Base-by-base conservation (phyloP, 768 basidiomycete genomes). In the Lactarius akahatsu region DNA sequence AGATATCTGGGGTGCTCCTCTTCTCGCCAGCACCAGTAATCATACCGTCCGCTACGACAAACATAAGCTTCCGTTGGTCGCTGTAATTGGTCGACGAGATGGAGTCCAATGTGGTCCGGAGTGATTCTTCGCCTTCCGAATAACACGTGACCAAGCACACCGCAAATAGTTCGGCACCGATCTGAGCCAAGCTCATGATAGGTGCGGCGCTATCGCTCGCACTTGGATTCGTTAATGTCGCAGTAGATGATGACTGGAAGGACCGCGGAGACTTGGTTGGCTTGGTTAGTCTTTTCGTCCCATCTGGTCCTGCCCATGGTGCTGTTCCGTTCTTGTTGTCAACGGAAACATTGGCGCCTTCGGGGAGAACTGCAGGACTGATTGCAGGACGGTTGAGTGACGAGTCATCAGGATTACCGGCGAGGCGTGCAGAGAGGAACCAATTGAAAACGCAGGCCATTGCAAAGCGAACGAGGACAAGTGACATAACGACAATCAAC, bases 361-460 rank as follows among this genome's bases (percentile, higher is more conserved):
- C 94, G 3, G 96, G 96, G 85, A 99, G 85, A 66, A 99, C 96
- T 1, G 93, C 92, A 20, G 96, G 96, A 72, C 91, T 94, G 75
- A 99, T 92, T 59, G 87, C 96, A 16, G 88, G 85, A 54, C 93
- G 83, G 69, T 89, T 87, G 41, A 98, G 81, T 60, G 92, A 83
- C 66, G 82, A 83, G 67, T 76, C 86, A 67, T 84, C 84, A 0
- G 92, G 92, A 30, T 92, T 86, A 13, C 87, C 86, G 20, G 94
- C 90, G 40, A 98, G 83, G 62, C 83, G 84, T 9, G 84, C 85
- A 11, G 95, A 96, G 58, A 98, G 79, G 80, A 93, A 96, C 97
- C 97, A 99, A 72, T 87, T 94, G 83, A 98, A 99, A 50, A 96
- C 76, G 76, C 93, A 93, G 0, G 97, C 97, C 96, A 99, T 98